These are phyloP conservation scores for Tetragonia tetragonoides DNA, from an alignment of 148 eudicot genomes.

Conservation along the genomic window DNA sequence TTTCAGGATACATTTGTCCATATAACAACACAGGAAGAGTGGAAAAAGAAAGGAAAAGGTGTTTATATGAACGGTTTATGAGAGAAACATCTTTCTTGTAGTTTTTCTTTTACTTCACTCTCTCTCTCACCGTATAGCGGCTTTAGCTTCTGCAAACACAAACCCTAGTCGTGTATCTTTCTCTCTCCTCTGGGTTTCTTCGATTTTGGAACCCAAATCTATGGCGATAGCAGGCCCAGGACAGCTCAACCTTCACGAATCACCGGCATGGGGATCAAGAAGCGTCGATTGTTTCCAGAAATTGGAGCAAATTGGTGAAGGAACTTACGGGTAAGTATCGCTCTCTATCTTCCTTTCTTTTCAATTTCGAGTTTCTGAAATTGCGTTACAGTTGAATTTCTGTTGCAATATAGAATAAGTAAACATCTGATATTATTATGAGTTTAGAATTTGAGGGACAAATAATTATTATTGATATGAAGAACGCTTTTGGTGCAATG, in stretches of 20 bases:
- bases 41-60: not conserved
- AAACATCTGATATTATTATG: not conserved
- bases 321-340: constrained; percentile 66
- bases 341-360: not conserved
- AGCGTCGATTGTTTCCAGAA: constrained; percentile 87
- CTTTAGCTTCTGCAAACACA: not conserved
- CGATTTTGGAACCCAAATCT: constrained; percentile 12
- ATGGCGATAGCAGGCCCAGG: constrained; percentile 72
- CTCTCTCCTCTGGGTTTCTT: constrained; percentile 5
- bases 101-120: not conserved
- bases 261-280: constrained; percentile 76
- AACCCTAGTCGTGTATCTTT: constrained; percentile 12
- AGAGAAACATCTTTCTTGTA: not conserved
- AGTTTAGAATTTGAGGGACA: not conserved
- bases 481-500: not conserved
- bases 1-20: no score
- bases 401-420: not conserved
- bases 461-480: not conserved
- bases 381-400: not conserved
- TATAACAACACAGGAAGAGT: not conserved
- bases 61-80: constrained; percentile 3
- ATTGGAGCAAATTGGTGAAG: constrained; percentile 87
- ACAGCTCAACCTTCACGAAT: constrained; percentile 61
- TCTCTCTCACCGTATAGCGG: not conserved
- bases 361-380: not conserved